phyloP scores from a whole-genome alignment of 2,329 filamentous ascomycete species.

The Lecanicillium sp. region DNA sequence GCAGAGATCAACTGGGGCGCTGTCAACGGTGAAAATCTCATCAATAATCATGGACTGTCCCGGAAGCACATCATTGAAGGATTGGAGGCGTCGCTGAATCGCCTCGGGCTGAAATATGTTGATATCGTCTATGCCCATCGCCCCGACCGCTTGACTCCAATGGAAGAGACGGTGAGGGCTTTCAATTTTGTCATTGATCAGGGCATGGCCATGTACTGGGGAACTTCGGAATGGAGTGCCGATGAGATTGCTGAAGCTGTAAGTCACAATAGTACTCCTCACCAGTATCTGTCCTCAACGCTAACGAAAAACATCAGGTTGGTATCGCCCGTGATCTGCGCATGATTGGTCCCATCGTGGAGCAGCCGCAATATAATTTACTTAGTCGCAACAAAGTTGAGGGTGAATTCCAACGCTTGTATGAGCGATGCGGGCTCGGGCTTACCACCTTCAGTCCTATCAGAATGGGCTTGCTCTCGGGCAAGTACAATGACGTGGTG shows the following conservation, averaged over 20 bases:
- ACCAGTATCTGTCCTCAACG: too few species aligned
- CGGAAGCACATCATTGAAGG: slow-evolving; percentile 64
- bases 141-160: slow-evolving; percentile 57
- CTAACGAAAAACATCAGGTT: slow-evolving; percentile 21
- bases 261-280: too few species aligned
- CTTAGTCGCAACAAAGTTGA: slow-evolving; percentile 53
- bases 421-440: slow-evolving; percentile 49
- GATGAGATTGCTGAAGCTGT: slow-evolving; percentile 53
- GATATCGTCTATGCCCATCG: slow-evolving; percentile 63
- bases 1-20: slow-evolving; percentile 54
- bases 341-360: slow-evolving; percentile 55
- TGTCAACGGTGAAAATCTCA: slow-evolving; percentile 49
- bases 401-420: slow-evolving; percentile 51
- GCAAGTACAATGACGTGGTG: slow-evolving; percentile 59
- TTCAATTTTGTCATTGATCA: slow-evolving; percentile 63
- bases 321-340: slow-evolving; percentile 50
- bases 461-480: slow-evolving; percentile 48
- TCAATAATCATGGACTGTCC: slow-evolving; percentile 59
- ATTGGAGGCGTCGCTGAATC: slow-evolving; percentile 47
- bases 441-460: slow-evolving; percentile 56
- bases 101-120: slow-evolving; percentile 52
- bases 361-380: slow-evolving; percentile 61
- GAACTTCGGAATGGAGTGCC: slow-evolving; percentile 59
- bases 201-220: slow-evolving; percentile 64
- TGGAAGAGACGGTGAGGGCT: slow-evolving; percentile 61